Evolutionary conservation across 2,329 filamentous ascomycete genomes (phyloP), one percentile per base, ranked within the genome.

Genomic region (Podosphaera fusca): DNA sequence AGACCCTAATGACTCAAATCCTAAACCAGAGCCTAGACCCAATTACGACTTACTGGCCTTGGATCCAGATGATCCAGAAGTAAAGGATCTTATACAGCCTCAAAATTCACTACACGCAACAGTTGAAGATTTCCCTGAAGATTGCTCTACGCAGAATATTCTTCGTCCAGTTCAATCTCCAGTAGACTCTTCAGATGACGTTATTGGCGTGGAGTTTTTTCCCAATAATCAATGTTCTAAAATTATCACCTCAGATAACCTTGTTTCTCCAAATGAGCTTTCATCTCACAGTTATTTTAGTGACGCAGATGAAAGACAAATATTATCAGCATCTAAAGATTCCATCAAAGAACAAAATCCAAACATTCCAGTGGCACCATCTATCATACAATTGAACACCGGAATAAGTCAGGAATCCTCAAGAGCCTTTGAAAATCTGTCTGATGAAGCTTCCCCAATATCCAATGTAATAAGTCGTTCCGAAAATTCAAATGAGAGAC

Each of bases 1-100:
- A 62, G 89, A 98, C 66, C 92, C 92, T 2, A 98, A 98, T 69
- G 80, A 84, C 57, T 85, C 86, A 6, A 96, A 96, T 65, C 90
- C 90, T 0, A 79, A 79, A 58, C 75, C 72, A 3, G 74, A 81
- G 56, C 69, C 72, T 7, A 70, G 72, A 36, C 64, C 70, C 29
- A 73, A 75, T 49, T 72, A 72, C 29, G 66, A 69, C 47, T 66
- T 71, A 14, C 71, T 73, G 49, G 65, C 70, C 1, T 69, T 84
- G n/a, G 79, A 82, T 63, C 75, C 78, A 0, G 74, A 76, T 56
- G 82, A 87, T 60, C 77, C 80, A 1, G 81, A 85, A 55, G 78
- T 84, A 1, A 75, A 78, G 64, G 69, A 72, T 47, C 70, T 81
- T n/a, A 63, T 58, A 36, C 49, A 79, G 60, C 71, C 78, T 0